Percentiles rank a stretch among this genome's conserved stretches.
Conservation (phyloP, 23 red algal genomes). For the Gracilaria caudata region DNA sequence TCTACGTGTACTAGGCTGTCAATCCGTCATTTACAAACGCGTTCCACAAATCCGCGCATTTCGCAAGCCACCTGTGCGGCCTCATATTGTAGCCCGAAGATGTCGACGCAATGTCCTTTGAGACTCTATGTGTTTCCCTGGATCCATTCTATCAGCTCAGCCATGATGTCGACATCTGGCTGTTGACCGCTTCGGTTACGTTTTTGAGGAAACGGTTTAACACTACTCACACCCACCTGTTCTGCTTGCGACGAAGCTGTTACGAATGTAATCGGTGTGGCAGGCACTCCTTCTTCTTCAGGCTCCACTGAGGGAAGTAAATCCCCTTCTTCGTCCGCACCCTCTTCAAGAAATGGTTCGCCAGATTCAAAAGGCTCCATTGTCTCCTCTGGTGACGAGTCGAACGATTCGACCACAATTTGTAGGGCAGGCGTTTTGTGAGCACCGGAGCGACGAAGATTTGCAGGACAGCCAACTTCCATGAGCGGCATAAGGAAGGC, state of each 20-base stretch:
- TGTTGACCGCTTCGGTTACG: not conserved
- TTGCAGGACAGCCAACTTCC: conserved; percentile 15
- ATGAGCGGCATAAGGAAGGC: conserved; percentile 48
- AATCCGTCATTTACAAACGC: not conserved
- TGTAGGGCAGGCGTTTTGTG: not conserved
- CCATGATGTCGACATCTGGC: conserved; percentile 5
- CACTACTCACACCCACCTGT: not conserved
- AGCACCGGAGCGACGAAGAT: not conserved
- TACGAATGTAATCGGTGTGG: not conserved
- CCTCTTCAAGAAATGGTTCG: not conserved
- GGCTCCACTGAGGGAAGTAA: not conserved
- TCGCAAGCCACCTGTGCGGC: not conserved
- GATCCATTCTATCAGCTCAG: not conserved
- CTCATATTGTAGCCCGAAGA: not conserved
- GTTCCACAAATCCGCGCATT: not conserved
- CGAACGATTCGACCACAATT: not conserved
- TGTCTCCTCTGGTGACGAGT: not conserved
- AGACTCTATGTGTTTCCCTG: not conserved
- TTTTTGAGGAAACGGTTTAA: not conserved
- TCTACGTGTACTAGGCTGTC: no score
- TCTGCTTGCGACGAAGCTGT: not conserved
- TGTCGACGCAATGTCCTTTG: not conserved
- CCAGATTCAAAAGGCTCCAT: not conserved
- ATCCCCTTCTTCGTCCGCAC: not conserved
- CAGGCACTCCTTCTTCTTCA: not conserved